Conservation (phyloP, 2,329 filamentous ascomycete genomes). For the Trichophyton verrucosum region DNA sequence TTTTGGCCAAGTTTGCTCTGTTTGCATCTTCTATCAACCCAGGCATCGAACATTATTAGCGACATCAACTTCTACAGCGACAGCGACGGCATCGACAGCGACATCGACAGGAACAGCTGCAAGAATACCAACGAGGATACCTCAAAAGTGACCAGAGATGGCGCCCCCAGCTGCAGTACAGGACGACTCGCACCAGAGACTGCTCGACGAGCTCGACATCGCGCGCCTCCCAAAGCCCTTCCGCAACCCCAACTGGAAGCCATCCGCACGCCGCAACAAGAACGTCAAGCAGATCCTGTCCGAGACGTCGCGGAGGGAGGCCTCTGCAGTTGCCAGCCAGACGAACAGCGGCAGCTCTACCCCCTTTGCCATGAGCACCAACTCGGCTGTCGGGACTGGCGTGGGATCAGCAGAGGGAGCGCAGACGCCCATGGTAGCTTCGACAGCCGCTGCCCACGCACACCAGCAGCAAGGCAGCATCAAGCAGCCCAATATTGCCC, state of each 20-base stretch:
- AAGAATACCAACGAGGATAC: neutral
- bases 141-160: neutral
- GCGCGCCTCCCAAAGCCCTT: constrained; percentile 76
- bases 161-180: constrained; percentile 33
- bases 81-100: too few relatives aligned
- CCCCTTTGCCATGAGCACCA: constrained; percentile 33
- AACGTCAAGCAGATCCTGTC: constrained; percentile 94
- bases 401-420: constrained; percentile 28
- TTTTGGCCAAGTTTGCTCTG: neutral
- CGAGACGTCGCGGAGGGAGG: constrained; percentile 77
- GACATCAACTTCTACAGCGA: too few relatives aligned
- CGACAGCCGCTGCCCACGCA: constrained; percentile 11
- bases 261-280: constrained; percentile 92
- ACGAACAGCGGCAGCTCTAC: constrained; percentile 71
- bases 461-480: constrained; percentile 36
- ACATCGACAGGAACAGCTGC: neutral
- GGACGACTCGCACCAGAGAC: constrained; percentile 69
- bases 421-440: constrained; percentile 22
- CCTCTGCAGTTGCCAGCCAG: constrained; percentile 72
- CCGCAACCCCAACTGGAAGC: constrained; percentile 81
- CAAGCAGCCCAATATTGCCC: constrained; percentile 61
- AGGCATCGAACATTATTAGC: too few relatives aligned
- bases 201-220: constrained; percentile 87
- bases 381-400: constrained; percentile 17
- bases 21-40: neutral